Base-by-base conservation (phyloP, 2,329 filamentous ascomycete species). In the Nothophaeocryptopus gaeumannii region DNA sequence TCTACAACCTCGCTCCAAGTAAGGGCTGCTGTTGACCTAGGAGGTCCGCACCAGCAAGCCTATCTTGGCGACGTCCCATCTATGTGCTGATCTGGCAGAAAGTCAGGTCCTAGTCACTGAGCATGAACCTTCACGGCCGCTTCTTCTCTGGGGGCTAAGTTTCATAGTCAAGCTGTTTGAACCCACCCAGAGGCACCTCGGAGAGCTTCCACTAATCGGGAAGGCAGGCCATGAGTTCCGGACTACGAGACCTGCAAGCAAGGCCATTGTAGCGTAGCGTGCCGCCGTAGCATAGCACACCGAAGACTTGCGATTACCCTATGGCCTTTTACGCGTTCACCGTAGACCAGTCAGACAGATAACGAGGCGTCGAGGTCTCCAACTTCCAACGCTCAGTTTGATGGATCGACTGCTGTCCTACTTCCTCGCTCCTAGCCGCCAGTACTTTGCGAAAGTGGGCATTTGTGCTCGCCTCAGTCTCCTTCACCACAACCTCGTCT, bases 401-500 rank as follows among this genome's bases (percentile, higher is more conserved):
- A 38, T 26, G 11, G 13, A 4, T 14, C 12, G 14, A 46, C 13
- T 39, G 30, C 26, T 43, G 31, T 30, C 49, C 49, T 2, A 51
- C 49, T 3, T 30, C 43, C 8, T 34, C 33, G 16, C 43, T 32
- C 9, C 45, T 37, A 16, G 11, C 9, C 11, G 29, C 26, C 2
- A 50, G n/a, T 2, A 15, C n/a, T 8, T 16, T 11, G 8, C 43
- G 10, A 42, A 37, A 54, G 20, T 51, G 44, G 1, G 16, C 3
- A 39, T 51, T 47, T 8, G 15, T 8, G 13, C 38, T 45, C 5
- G 3, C 9, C 5, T 38, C 8, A 5, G 50, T 41, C 38, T 45
- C 53, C 14, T 41, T 15, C 5, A 50, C 2, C 14, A 55, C 20
- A 12, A 39, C 47, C 13, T 51, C 45, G 39, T 54, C 51, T 2